Percentiles rank a stretch among this genome's conserved stretches.
Conservation (phyloP, 169 alveolate species). For the Eimeria necatrix region DNA sequence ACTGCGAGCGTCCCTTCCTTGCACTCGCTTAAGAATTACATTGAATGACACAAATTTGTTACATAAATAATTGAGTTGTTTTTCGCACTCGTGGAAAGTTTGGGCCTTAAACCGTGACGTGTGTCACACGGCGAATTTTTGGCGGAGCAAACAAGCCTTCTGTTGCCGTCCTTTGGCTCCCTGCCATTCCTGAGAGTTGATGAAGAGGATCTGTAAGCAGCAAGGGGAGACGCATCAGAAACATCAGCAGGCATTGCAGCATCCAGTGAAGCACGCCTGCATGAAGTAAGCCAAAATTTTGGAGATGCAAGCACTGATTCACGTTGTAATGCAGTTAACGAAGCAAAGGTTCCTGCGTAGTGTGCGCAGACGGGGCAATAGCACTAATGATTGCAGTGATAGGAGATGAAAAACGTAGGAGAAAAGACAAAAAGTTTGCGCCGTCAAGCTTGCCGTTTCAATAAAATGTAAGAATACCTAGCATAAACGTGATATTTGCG, state of each 20-base stretch:
- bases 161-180: neutral
- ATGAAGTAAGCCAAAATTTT: neutral
- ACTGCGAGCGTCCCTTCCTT: no score
- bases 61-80: no score
- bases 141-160: neutral
- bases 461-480: no score
- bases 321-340: no score
- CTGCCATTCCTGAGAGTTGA: constrained; percentile 44
- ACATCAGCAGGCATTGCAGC: neutral
- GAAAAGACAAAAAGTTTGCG: no score
- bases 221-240: neutral
- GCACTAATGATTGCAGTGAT: neutral
- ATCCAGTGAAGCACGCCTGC: neutral
- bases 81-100: no score
- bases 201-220: constrained; percentile 14
- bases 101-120: neutral
- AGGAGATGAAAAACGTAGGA: neutral
- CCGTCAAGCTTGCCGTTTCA: no score
- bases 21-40: no score
- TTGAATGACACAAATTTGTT: neutral
- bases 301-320: neutral
- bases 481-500: no score
- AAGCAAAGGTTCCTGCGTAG: neutral
- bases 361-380: neutral
- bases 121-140: neutral